phyloP scores from a whole-genome alignment of 495 filamentous ascomycete genomes.

The Saxispiralis lemnorum region DNA sequence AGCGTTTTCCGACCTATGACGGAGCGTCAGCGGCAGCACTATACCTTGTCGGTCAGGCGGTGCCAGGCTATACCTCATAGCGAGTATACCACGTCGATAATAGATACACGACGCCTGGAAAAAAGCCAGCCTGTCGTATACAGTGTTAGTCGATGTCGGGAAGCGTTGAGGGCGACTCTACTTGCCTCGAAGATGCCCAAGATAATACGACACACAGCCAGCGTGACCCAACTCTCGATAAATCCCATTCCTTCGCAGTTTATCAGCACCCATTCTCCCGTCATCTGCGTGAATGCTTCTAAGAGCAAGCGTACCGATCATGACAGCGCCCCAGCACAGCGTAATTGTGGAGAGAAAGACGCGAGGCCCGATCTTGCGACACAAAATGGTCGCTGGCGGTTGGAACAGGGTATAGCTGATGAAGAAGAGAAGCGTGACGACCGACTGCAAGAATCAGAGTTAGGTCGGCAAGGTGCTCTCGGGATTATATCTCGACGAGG shows the following conservation, averaged over 20 bases:
- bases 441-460: neutral
- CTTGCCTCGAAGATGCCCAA: slow-evolving; percentile 10
- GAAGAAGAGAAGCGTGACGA: slow-evolving; percentile 15
- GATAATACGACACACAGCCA: slow-evolving; percentile 10
- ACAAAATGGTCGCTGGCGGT: slow-evolving; percentile 11
- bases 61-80: no score
- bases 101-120: slow-evolving; percentile 4
- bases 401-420: slow-evolving; percentile 16
- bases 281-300: no score
- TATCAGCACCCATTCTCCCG: no score
- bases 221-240: slow-evolving; percentile 4
- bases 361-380: slow-evolving; percentile 10
- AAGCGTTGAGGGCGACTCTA: neutral
- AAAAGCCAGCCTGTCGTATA: slow-evolving; percentile 10
- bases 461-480: no score
- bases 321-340: slow-evolving; percentile 9
- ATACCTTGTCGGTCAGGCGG: no score
- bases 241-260: slow-evolving; percentile 5
- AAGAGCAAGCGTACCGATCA: no score
- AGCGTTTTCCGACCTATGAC: slow-evolving; percentile 6
- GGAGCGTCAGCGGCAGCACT: no score
- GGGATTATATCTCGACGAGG: no score
- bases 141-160: neutral
- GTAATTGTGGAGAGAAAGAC: slow-evolving; percentile 14
- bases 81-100: no score